phyloP scores from a whole-genome alignment of 345 rosid species.

The Firmiana major region DNA sequence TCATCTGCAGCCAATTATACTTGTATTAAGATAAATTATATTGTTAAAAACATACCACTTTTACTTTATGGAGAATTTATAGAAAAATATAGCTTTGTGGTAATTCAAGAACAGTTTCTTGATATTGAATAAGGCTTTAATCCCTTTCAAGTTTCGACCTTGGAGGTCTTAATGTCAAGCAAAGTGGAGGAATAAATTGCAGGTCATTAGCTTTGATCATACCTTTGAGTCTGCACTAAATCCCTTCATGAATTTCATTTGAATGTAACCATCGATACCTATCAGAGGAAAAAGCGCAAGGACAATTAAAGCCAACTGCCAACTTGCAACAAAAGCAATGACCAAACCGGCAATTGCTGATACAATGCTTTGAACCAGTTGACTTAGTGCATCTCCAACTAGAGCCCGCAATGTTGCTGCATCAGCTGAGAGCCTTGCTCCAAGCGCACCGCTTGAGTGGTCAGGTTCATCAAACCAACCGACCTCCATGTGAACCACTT shows the following conservation, averaged over 20 bases:
- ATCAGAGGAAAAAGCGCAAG: conserved; percentile 59
- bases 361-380: conserved; percentile 49
- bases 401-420: conserved; percentile 56
- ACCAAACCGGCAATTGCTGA: conserved; percentile 53
- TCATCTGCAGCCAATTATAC: conserved; percentile 33
- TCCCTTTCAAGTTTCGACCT: not conserved
- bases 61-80: not conserved
- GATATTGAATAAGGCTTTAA: not conserved
- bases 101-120: not conserved
- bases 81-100: not conserved
- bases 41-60: not conserved
- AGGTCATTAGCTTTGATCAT: not conserved
- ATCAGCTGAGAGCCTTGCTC: conserved; percentile 79
- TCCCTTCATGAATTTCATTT: conserved; percentile 60
- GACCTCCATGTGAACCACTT: conserved; percentile 67
- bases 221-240: conserved; percentile 85
- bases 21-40: not conserved
- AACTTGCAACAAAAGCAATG: conserved; percentile 74
- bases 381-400: conserved; percentile 67
- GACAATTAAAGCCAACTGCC: conserved; percentile 58
- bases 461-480: conserved; percentile 76
- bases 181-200: not conserved
- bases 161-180: not conserved
- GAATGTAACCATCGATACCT: conserved; percentile 49
- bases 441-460: conserved; percentile 69